A percentile compares a stretch with the other conserved stretches of the same genome.
These are phyloP conservation scores for Quercus suber DNA, from an alignment of 306 rosid species.

Conservation along the genomic window DNA sequence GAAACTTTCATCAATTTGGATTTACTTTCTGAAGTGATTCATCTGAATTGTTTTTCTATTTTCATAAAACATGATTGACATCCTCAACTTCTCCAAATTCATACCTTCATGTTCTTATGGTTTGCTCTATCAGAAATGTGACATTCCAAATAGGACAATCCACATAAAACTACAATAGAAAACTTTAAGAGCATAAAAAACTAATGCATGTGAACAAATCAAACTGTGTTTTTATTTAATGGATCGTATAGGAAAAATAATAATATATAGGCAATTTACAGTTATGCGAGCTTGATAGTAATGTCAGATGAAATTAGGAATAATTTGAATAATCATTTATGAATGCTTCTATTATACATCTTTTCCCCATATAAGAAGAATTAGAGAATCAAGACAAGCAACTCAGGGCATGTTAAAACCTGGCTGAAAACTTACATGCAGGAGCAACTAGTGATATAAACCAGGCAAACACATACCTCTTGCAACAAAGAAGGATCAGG, in stretches of 20 bases:
- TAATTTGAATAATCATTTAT: too few species aligned
- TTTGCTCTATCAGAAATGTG: not conserved
- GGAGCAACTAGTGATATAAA: not conserved
- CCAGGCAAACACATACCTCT: constrained; percentile 46
- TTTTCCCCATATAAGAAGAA: not conserved
- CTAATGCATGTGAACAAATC: not conserved
- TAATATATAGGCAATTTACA: not conserved
- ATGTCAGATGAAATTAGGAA: too few species aligned
- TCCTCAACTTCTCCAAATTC: not conserved
- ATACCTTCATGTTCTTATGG: not conserved
- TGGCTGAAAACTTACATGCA: not conserved
- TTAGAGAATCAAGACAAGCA: not conserved
- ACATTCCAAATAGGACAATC: not conserved
- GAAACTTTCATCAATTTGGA: too few species aligned
- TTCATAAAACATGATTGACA: not conserved
- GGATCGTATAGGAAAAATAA: not conserved
- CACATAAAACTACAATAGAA: not conserved
- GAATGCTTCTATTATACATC: too few species aligned
- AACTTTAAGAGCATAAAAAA: not conserved
- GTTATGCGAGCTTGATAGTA: too few species aligned
- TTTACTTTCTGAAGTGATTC: too few species aligned
- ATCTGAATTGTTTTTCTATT: not conserved
- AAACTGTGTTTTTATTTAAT: not conserved
- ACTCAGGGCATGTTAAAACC: not conserved
- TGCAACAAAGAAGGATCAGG: constrained; percentile 35